Base-by-base conservation (phyloP, 768 basidiomycete genomes). In the Cystoderma amianthinum region DNA sequence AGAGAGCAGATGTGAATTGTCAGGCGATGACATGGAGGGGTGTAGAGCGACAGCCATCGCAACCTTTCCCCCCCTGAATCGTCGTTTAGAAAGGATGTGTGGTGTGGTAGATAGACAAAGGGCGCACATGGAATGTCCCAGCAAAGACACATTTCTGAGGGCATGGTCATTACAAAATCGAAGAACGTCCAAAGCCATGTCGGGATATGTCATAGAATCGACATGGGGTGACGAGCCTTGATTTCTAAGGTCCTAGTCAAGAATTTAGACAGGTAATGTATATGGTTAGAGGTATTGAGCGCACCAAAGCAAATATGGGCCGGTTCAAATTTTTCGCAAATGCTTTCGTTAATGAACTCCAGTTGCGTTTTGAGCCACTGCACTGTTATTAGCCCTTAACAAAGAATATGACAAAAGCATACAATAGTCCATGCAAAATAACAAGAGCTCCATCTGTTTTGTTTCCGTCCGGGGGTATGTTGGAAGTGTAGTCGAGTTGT, bases 301-400 rank as follows among this genome's bases (percentile, higher is more conserved):
- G n/a, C n/a, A n/a, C n/a, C n/a, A n/a, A n/a, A n/a, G n/a, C n/a
- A 53, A 88, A 90, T 11, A 92, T 71, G 2, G 83, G 80, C 40
- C 79, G 67, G 10, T 67, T 60, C 2, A 88, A 62, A 22, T 77
- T 72, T 32, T 67, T 61, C 21, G 70, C 63, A 48, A 94, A 83
- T 0, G 75, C 72, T 50, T 84, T 88, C 1, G 82, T 72, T 11
- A 92, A 67, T 0, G 85, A 84, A 4, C 76, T 61, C 81, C 87
- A 94, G 56, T 92, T 93, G 44, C 89, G 78, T 53, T 91, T 90
- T 28, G 82, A 86, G 0, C 87, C 89, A 44, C 85, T 90, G 48
- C 19, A 10, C n/a, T 23, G 24, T 23, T 28, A 38, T 39, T n/a
- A 22, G 13, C 16, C 9, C 23, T 32, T 18, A n/a, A n/a, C n/a